Base-by-base conservation (phyloP, 1,139 yeast genomes). In the Lodderomyces orthopsilosis region DNA sequence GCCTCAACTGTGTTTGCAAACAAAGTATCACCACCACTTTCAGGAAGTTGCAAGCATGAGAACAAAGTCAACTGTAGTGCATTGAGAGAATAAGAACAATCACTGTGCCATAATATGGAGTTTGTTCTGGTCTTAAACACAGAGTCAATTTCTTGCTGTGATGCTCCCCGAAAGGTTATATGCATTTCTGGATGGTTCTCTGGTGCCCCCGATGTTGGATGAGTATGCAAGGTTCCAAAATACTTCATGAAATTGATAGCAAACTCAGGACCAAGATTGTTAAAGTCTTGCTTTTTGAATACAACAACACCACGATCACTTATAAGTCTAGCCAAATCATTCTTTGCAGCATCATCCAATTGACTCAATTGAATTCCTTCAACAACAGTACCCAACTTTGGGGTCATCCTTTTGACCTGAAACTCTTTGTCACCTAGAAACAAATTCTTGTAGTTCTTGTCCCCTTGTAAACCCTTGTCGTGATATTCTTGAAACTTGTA, bases 301-400 rank as follows among this genome's bases (percentile, higher is more conserved):
- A 66, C 59, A 14, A 65, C 65, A n/a, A 69, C 73, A 38, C 74
- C 74, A 51, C 74, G 53, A 44, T 68, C 63, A 17, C 73, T 70
- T n/a, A 66, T 66, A 27, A 66, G 57, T 18, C 63, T 56, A 0
- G 74, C 70, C 45, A 69, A 59, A 38, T 69, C 75, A 41, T 67
- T 66, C 46, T 66, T 65, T 6, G 61, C 70, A 6, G 45, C 56
- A 42, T 60, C 59, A 28, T 51, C 51, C 46, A 65, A 58, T 27
- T 50, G 48, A 7, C 66, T 61, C 43, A 65, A 55, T 43, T 64
- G 68, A 10, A 63, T 45, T 1, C 61, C 65, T 5, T 48, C 44
- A n/a, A 62, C 43, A 45, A 57, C 62, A 8, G 58, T 52, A 12
- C 66, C 66, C 27, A 62, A 51, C 48, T 57, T 59, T 15, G 66